Evolutionary conservation across 2,329 filamentous ascomycete species (phyloP), one percentile per base, ranked within the genome.

Genomic region (Bipolaris oryzae): DNA sequence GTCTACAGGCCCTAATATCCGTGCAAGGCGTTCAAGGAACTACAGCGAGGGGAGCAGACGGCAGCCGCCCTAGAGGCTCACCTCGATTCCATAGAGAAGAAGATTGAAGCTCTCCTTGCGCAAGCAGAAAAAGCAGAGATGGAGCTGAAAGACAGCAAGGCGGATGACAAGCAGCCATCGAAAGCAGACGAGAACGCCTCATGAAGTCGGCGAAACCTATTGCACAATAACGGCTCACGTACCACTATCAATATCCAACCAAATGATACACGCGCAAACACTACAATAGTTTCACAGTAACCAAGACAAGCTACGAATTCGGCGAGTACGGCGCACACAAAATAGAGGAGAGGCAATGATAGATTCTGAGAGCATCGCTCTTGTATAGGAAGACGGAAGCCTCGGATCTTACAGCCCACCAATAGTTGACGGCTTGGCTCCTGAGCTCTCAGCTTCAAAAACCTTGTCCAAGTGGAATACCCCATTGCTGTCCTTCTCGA

Each of bases 401-500:
- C n/a, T 21, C 2, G 23, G 20, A 28, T 50, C 39, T 61, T 67
- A 75, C 53, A 72, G 63, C 16, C 69, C 71, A 55, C 72, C 71
- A 60, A 74, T 63, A 7, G 66, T 75, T 15, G 72, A 72, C 3
- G 72, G 67, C 58, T 71, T 72, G n/a, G 57, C 58, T 33, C 58
- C 58, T 7, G 58, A 61, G 31, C 62, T 66, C 16, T 66, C 56
- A 25, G 35, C 57, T 58, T 73, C 68, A 63, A 82, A 81, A 28
- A 80, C 70, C 23, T 71, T 55, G 11, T 77, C 75, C 67, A 86
- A 78, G 59, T 86, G 77, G 78, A 96, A 98, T 20, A 77, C 79
- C 1, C 91, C 92, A 55, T 88, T 82, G 3, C 79, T 74, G 43
- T 85, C 86, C 81, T 94, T 96, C 69, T 92, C 88, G 3, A 96